A percentile compares a stretch with the other conserved stretches of the same genome.
Evolutionary conservation across 805 yeast genomes (phyloP).

Genomic region (Limtongozyma cylindracea): DNA sequence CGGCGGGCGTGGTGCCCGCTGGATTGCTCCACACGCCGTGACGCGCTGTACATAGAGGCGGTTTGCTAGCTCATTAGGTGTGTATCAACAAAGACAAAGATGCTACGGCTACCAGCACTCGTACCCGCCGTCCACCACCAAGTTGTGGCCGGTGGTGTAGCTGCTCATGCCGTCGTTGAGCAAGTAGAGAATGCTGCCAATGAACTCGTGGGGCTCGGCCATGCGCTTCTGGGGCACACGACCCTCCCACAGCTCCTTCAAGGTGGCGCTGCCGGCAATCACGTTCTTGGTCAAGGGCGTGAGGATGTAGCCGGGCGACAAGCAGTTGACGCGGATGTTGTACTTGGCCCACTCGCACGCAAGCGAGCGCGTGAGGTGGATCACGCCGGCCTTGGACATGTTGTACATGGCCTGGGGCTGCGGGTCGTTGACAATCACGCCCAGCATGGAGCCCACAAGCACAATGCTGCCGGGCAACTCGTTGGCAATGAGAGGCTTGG

Average conservation of each 20-base stretch:
- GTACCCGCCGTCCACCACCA: slow-evolving; percentile 74
- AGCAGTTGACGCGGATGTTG: slow-evolving; percentile 51
- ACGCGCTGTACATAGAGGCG: too few relatives aligned
- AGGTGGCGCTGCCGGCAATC: slow-evolving; percentile 26
- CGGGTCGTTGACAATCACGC: slow-evolving; percentile 53
- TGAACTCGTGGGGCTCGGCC: slow-evolving; percentile 71
- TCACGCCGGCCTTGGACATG: slow-evolving; percentile 73
- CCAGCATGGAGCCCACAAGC: slow-evolving; percentile 61
- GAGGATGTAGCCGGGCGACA: slow-evolving; percentile 61
- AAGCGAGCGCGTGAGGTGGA: slow-evolving; percentile 49
- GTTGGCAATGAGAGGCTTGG: slow-evolving; percentile 34
- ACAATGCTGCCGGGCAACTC: slow-evolving; percentile 34
- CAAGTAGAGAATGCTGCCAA: slow-evolving; percentile 52
- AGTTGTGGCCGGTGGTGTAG: slow-evolving; percentile 66
- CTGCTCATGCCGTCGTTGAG: slow-evolving; percentile 45
- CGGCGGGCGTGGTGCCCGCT: too few relatives aligned
- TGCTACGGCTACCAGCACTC: slow-evolving; percentile 73
- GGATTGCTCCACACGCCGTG: too few relatives aligned
- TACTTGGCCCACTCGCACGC: slow-evolving; percentile 69
- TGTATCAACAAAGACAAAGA: too few relatives aligned
- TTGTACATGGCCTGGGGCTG: slow-evolving; percentile 65
- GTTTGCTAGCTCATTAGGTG: too few relatives aligned
- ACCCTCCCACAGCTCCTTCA: slow-evolving; percentile 50
- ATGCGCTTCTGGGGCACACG: slow-evolving; percentile 57
- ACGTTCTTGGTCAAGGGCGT: slow-evolving; percentile 62